Conservation (phyloP, 2,329 filamentous ascomycete species). For the Hortaea werneckii region DNA sequence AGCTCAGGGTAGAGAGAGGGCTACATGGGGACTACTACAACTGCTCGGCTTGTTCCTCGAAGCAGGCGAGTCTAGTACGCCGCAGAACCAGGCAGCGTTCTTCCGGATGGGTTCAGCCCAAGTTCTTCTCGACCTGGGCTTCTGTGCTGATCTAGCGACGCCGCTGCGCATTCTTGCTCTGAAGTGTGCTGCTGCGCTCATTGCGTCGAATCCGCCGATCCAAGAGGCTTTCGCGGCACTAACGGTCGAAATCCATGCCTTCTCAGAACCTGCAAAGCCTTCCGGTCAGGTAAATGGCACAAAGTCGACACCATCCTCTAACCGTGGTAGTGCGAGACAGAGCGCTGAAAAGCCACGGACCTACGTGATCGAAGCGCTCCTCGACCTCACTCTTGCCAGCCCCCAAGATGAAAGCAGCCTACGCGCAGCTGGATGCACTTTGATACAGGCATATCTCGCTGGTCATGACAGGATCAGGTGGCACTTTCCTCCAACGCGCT, state of each 20-base stretch:
- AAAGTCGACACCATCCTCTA: constrained; percentile 13
- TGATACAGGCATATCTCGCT: constrained; percentile 85
- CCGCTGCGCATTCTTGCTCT: constrained; percentile 81
- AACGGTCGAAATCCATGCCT: constrained; percentile 48
- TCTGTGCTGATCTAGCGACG: constrained; percentile 60
- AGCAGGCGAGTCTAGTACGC: constrained; percentile 67
- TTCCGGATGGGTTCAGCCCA: constrained; percentile 73
- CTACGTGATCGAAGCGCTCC: constrained; percentile 86
- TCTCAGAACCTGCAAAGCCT: constrained; percentile 3
- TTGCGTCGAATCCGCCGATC: constrained; percentile 65
- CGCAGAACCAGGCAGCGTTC: constrained; percentile 75
- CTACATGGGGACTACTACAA: constrained; percentile 79
- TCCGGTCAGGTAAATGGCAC: constrained; percentile 16
- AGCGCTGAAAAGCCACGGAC: constrained; percentile 35
- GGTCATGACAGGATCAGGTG: constrained; percentile 69
- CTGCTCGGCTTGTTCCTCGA: constrained; percentile 80
- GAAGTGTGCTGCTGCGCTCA: constrained; percentile 75
- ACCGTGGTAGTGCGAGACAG: constrained; percentile 15
- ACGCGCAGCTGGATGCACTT: constrained; percentile 75
- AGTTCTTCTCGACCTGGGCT: constrained; percentile 72
- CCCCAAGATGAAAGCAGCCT: constrained; percentile 63
- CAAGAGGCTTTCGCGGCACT: constrained; percentile 87
- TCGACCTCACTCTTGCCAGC: constrained; percentile 68
- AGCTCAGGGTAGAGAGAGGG: constrained; percentile 64
- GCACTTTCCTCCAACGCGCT: constrained; percentile 81